Base-by-base conservation (phyloP, 2,329 filamentous ascomycete species). In the Cladosporium velox region DNA sequence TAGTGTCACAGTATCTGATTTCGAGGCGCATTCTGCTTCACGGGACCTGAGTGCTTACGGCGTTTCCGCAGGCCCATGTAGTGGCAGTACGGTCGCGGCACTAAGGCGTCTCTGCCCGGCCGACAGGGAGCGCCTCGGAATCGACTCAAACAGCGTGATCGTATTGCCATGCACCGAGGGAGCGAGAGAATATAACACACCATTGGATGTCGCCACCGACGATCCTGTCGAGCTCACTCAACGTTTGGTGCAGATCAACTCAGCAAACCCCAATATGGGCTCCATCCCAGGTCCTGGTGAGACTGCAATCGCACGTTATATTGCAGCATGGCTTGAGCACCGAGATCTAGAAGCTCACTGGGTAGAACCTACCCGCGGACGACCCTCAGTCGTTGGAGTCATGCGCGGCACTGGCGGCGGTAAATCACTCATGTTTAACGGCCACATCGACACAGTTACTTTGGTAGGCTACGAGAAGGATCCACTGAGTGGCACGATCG, bases 131-230 rank as follows among this genome's bases (percentile, higher is more conserved):
- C 83, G 86, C 0, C 61, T 64, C 3, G 51, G 12, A 3, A 49
- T 64, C 21, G 38, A 55, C 18, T 15, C 51, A 7, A 34, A 64
- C 26, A 64, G 51, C 14, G 81, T 88, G 0, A 80, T 91, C 0
- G 82, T 91, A 0, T 74, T 92, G 1, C 81, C 90, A 30, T 88
- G 85, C 68, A 92, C 90, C 0, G 88, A 90, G 74, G 87, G 87
- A 0, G 69, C 72, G 3, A 81, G 88, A 49, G 78, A 82, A 1
- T 89, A 90, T 67, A 49, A 67, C 4, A 21, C 60, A 14, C 65
- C 65, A 1, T 12, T 62, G 30, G 47, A 62, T 54, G 59, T 62
- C 21, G 14, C 59, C 7, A 54, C 49, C 14, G 59, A 62, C 14
- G 59, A 62, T n/a, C 59, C 59, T 38, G 59, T 62, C 4, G 18